Conservation (phyloP, 805 yeast genomes). For the Ogataea populi-albae region DNA sequence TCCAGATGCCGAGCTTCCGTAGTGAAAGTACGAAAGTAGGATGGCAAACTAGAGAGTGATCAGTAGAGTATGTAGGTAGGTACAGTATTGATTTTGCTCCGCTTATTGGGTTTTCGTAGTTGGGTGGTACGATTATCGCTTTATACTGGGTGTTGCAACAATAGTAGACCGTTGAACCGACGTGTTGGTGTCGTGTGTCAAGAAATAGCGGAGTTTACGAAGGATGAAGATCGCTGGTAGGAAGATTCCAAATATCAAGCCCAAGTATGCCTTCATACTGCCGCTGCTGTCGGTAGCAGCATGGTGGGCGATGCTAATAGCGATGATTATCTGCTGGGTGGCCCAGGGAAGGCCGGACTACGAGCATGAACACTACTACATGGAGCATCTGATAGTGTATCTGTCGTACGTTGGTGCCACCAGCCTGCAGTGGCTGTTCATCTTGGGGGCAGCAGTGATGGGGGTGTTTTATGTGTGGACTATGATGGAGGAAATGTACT, state of each 20-base stretch:
- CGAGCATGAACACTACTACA: slow-evolving; percentile 48
- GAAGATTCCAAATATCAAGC: slow-evolving; percentile 27
- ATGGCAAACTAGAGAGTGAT: no score
- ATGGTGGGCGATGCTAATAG: slow-evolving; percentile 92
- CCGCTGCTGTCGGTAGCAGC: slow-evolving; percentile 66
- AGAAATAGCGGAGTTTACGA: neutral
- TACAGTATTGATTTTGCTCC: no score
- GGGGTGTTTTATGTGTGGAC: slow-evolving; percentile 70
- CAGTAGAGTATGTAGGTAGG: no score
- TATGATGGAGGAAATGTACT: slow-evolving; percentile 56
- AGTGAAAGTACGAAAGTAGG: no score
- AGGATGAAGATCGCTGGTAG: slow-evolving; percentile 6
- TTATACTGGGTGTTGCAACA: no score
- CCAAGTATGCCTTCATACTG: slow-evolving; percentile 34
- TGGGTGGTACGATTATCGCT: no score
- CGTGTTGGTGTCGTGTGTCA: no score
- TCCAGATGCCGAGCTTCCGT: no score
- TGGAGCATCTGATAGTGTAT: slow-evolving; percentile 45
- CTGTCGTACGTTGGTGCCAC: slow-evolving; percentile 90
- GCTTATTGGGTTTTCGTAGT: no score
- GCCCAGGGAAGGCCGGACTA: slow-evolving; percentile 76
- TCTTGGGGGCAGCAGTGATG: slow-evolving; percentile 72
- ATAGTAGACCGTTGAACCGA: no score
- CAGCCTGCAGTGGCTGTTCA: slow-evolving; percentile 78
- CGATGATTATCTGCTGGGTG: slow-evolving; percentile 76